Evolutionary conservation across 1,139 yeast species (phyloP).

Genomic region (Pichia norvegensis): DNA sequence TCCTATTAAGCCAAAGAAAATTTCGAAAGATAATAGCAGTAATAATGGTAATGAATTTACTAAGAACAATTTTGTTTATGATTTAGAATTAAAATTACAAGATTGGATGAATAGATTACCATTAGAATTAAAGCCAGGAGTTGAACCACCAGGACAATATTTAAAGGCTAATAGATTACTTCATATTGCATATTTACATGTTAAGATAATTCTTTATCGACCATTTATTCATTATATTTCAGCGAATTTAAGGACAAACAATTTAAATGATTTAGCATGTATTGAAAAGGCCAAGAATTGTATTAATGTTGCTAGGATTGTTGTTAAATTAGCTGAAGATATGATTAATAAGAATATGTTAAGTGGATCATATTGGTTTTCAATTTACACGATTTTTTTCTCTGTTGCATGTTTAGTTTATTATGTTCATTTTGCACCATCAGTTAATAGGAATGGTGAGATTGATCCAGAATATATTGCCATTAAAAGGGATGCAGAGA

Average conservation of each 20-base stretch:
- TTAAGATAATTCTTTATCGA: slow-evolving; percentile 77
- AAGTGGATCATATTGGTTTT: slow-evolving; percentile 89
- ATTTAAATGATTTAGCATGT: slow-evolving; percentile 38
- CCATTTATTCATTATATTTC: slow-evolving; percentile 85
- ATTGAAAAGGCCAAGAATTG: slow-evolving; percentile 77
- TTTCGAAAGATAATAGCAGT: slow-evolving; percentile 7
- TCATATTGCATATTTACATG: slow-evolving; percentile 73
- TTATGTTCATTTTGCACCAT: slow-evolving; percentile 69
- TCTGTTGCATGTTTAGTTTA: slow-evolving; percentile 83
- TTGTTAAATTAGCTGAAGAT: slow-evolving; percentile 75
- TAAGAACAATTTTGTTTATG: slow-evolving; percentile 59
- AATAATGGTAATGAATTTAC: slow-evolving; percentile 17
- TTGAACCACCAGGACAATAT: slow-evolving; percentile 60
- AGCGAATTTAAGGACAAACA: slow-evolving; percentile 26
- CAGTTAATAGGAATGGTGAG: slow-evolving; percentile 41
- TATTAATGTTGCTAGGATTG: slow-evolving; percentile 77
- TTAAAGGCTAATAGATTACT: slow-evolving; percentile 68
- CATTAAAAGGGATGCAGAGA: slow-evolving; percentile 68
- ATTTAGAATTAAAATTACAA: slow-evolving; percentile 64
- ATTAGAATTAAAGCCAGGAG: slow-evolving; percentile 63
- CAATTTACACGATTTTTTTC: slow-evolving; percentile 85
- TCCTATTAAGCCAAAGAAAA: slow-evolving; percentile 39
- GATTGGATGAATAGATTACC: slow-evolving; percentile 74
- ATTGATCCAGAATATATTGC: slow-evolving; percentile 46
- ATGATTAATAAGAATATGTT: slow-evolving; percentile 68